phyloP scores from a whole-genome alignment of 768 basidiomycete species.

The Pisolithus albus region DNA sequence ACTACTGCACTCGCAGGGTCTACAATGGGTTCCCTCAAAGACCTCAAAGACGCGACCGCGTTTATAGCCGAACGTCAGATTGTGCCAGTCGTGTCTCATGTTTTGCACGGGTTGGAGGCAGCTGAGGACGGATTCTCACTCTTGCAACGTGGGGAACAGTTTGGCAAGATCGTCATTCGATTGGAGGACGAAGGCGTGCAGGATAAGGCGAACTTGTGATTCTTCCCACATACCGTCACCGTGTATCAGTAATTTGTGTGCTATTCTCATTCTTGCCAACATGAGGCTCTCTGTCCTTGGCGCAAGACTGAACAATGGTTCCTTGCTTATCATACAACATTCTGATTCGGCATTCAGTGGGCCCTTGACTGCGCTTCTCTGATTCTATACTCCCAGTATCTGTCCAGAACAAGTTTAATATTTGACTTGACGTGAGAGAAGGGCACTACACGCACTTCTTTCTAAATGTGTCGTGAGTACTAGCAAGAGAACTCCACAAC shows the following conservation, averaged over 20 bases:
- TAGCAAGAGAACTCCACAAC: conserved; percentile 67
- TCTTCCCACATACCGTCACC: background rate
- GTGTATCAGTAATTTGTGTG: too few species aligned
- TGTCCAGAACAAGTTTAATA: conserved; percentile 28
- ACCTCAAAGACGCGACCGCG: conserved; percentile 62
- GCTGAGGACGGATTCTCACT: conserved; percentile 68
- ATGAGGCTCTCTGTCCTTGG: background rate
- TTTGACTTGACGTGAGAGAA: conserved; percentile 6
- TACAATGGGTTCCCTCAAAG: conserved; percentile 76
- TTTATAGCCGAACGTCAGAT: conserved; percentile 65
- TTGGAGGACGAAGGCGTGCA: conserved; percentile 24
- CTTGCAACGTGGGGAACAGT: conserved; percentile 57
- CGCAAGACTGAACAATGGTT: background rate
- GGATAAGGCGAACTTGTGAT: conserved; percentile 21
- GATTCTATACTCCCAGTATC: conserved; percentile 77
- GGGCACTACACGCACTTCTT: conserved; percentile 49
- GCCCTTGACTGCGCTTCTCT: conserved; percentile 36
- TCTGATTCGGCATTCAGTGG: conserved; percentile 15
- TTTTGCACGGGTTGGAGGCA: conserved; percentile 58
- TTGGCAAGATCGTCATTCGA: conserved; percentile 70
- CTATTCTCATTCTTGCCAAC: background rate
- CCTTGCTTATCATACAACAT: background rate
- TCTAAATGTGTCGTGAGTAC: conserved; percentile 66
- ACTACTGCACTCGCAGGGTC: conserved; percentile 44
- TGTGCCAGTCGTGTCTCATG: conserved; percentile 61